Percentiles rank a stretch among this genome's conserved stretches.
Conservation (phyloP, 2,329 filamentous ascomycete genomes). For the Botrytis pseudocinerea region DNA sequence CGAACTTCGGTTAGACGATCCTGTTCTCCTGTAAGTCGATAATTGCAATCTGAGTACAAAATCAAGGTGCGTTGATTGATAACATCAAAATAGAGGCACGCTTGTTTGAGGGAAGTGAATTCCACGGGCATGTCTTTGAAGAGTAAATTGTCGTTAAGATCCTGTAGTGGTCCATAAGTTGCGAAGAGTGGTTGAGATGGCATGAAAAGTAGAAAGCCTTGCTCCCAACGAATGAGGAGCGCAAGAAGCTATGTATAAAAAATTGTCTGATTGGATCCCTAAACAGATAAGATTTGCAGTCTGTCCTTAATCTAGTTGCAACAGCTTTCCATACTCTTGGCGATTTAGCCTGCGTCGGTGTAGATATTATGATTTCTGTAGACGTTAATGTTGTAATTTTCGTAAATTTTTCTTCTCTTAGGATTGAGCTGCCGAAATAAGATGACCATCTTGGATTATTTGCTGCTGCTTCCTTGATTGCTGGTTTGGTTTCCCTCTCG, state of each 20-base stretch:
- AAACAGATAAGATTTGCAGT: background rate
- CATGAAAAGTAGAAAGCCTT: background rate
- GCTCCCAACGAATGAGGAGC: too few relatives aligned
- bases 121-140: background rate
- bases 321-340: background rate
- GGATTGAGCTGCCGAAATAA: background rate
- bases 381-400: background rate
- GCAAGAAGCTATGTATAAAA: background rate
- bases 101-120: background rate
- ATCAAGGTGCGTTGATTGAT: background rate
- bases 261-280: background rate
- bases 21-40: background rate
- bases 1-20: background rate
- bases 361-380: background rate
- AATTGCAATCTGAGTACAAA: background rate
- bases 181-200: background rate
- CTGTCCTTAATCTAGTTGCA: slow-evolving; percentile 4
- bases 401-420: background rate
- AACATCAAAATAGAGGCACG: background rate
- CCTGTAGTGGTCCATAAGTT: background rate
- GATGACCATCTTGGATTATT: background rate
- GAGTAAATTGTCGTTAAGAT: background rate
- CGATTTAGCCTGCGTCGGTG: background rate
- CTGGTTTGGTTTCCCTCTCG: background rate
- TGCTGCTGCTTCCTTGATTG: background rate